Evolutionary conservation across 2,329 filamentous ascomycete species (phyloP).

Genomic region (Aspergillus aculeatinus): DNA sequence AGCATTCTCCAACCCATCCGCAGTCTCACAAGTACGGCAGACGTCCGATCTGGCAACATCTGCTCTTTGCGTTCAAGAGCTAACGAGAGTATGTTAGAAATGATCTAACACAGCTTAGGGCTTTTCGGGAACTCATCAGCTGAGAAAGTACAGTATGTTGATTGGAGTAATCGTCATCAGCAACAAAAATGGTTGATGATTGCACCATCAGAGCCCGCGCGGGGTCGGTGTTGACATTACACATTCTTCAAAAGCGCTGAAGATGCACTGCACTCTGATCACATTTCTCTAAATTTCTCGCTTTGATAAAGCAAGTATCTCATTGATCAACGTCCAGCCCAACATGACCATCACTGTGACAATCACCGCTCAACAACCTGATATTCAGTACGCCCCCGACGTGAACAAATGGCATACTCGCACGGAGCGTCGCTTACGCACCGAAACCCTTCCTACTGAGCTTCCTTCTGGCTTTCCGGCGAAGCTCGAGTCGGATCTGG

Average conservation of each 20-base stretch:
- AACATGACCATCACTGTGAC: neutral
- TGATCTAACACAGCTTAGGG: too few relatives aligned
- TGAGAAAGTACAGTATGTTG: neutral
- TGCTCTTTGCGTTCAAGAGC: neutral
- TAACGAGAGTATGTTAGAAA: too few relatives aligned
- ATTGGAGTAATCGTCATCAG: neutral
- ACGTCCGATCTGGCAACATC: neutral
- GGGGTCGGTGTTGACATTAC: neutral
- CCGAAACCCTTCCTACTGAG: slow-evolving; percentile 18
- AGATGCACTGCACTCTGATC: neutral
- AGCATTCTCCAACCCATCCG: neutral
- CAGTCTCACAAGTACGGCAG: neutral
- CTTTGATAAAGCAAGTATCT: neutral
- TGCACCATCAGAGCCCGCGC: neutral
- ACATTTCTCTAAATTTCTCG: neutral
- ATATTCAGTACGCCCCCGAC: slow-evolving; percentile 33
- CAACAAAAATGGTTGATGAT: neutral
- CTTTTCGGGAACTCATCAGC: neutral
- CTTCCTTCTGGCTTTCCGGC: slow-evolving; percentile 46
- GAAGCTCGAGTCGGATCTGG: slow-evolving; percentile 43
- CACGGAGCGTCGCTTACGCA: slow-evolving; percentile 19
- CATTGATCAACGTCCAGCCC: neutral
- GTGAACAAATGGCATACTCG: slow-evolving; percentile 28
- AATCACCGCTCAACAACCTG: slow-evolving; percentile 22
- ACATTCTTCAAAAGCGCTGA: neutral